Percentiles rank a stretch among this genome's conserved stretches.
Evolutionary conservation across 1,284 basidiomycete genomes (phyloP).

Genomic region (Tetrapyrgos nigripes): DNA sequence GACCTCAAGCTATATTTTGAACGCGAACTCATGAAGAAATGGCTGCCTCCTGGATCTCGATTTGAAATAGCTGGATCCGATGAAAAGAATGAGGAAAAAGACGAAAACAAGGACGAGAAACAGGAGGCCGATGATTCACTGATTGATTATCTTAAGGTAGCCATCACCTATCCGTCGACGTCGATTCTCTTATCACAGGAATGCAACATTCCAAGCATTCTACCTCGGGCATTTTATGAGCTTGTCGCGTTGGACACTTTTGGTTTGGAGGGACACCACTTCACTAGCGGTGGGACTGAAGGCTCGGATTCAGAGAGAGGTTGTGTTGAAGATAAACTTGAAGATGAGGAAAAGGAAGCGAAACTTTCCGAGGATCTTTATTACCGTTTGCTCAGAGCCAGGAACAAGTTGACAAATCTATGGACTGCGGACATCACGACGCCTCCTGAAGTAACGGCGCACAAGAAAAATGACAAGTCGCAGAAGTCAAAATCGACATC

Average conservation of each 20-base stretch:
- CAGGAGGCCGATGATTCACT: not conserved
- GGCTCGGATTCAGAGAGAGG: conserved; percentile 4
- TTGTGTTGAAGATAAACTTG: conserved; percentile 5
- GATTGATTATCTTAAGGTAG: not conserved
- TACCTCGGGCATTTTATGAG: conserved; percentile 95
- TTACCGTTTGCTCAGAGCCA: not conserved
- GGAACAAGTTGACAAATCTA: conserved; percentile 1
- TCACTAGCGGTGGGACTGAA: conserved; percentile 27
- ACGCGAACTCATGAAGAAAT: conserved; percentile 17
- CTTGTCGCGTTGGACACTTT: conserved; percentile 74
- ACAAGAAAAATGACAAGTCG: conserved; percentile 20
- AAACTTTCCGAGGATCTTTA: not conserved
- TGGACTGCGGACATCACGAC: conserved; percentile 27
- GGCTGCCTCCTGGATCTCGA: conserved; percentile 15
- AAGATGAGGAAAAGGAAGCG: conserved; percentile 19
- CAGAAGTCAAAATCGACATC: not conserved
- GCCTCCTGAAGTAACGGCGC: not conserved
- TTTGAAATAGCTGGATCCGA: not conserved
- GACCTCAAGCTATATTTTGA: conserved; percentile 24
- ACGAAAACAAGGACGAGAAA: not conserved
- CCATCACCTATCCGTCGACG: not conserved
- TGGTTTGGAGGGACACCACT: conserved; percentile 76
- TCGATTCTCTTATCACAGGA: conserved; percentile 2
- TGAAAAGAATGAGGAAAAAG: not conserved
- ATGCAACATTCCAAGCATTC: conserved; percentile 88